Base-by-base conservation (phyloP, 2,329 filamentous ascomycete species). In the Stemphylium vesicarium region DNA sequence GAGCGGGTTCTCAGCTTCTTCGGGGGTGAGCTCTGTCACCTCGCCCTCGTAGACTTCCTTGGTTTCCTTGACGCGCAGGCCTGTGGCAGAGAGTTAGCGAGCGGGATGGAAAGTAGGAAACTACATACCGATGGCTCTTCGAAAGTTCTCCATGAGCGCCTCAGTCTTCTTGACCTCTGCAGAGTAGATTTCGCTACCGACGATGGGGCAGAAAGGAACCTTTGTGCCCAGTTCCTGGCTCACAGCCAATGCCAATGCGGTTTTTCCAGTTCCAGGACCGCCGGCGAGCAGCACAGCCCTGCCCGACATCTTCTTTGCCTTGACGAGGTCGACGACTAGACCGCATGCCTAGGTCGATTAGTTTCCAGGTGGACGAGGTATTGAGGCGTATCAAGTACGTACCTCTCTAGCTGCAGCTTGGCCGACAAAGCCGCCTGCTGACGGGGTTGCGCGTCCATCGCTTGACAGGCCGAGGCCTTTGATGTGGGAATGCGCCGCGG, bases 11-110 rank as follows among this genome's bases (percentile, higher is more conserved):
- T 98, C 95, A 4, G 94, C 91, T 83, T 99, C 95, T 79, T 99
- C 95, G 35, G 95, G 95, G 29, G 94, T 96, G 66, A 99, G 86
- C 78, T 99, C 95, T 64, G 92, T 97, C 52, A 99, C 95, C 79
- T 99, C 95, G 73, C 95, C 95, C 80, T 99, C 95, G 79, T 98
- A 99, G 55, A 99, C 94, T 79, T 99, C 95, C 79, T 99, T 99
- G 47, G 94, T 97, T 83, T 99, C 95, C 71, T 95, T 92, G 64
- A 99, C 95, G 74, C 96, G 93, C 65, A 99, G 84, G 31, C 84
- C 84, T 85, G 56, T 20, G 39, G 12, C 4, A 3, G 13, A 36
- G 36, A 15, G 47, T 66, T 47, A 64, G 57, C 42, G 32, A 36
- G 37, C 20, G 4, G 38, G 31, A 6, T n/a, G 5, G 4, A 26